Evolutionary conservation across 2,329 filamentous ascomycete genomes (phyloP).

Genomic region (Lecanosticta acicola): DNA sequence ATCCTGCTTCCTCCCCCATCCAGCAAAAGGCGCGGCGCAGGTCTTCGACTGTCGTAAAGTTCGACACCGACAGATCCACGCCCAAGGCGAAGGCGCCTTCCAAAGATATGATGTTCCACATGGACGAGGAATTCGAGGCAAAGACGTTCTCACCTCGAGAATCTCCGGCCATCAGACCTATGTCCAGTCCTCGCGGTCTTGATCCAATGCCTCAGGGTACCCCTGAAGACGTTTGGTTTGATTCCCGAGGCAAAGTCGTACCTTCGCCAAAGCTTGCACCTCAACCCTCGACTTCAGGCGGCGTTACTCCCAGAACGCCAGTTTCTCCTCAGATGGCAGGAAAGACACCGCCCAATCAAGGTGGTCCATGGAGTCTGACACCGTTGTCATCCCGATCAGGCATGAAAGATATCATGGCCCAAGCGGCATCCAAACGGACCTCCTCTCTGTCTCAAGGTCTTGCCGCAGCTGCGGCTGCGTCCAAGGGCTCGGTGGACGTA

Average conservation of each 20-base stretch:
- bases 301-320: constrained; percentile 28
- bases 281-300: constrained; percentile 25
- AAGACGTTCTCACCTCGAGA: constrained; percentile 15
- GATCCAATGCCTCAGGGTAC: constrained; percentile 23
- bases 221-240: constrained; percentile 36
- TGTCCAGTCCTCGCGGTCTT: constrained; percentile 22
- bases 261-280: constrained; percentile 24
- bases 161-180: constrained; percentile 26
- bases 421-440: constrained; percentile 46
- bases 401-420: constrained; percentile 70
- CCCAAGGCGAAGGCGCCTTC: constrained; percentile 64
- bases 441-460: constrained; percentile 41
- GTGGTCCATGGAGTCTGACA: constrained; percentile 48
- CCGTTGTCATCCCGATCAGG: constrained; percentile 57
- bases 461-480: constrained; percentile 26
- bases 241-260: constrained; percentile 36
- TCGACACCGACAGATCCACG: constrained; percentile 49
- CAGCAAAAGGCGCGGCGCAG: constrained; percentile 39
- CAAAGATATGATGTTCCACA: constrained; percentile 82
- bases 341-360: constrained; percentile 19
- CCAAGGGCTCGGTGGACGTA: constrained; percentile 6
- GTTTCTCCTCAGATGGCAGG: constrained; percentile 26
- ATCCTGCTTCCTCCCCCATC: constrained; percentile 42
- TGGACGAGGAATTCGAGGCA: constrained; percentile 66
- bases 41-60: constrained; percentile 34